Evolutionary conservation across 148 eudicot genomes (phyloP).

Genomic region (Chenopodium quinoa): DNA sequence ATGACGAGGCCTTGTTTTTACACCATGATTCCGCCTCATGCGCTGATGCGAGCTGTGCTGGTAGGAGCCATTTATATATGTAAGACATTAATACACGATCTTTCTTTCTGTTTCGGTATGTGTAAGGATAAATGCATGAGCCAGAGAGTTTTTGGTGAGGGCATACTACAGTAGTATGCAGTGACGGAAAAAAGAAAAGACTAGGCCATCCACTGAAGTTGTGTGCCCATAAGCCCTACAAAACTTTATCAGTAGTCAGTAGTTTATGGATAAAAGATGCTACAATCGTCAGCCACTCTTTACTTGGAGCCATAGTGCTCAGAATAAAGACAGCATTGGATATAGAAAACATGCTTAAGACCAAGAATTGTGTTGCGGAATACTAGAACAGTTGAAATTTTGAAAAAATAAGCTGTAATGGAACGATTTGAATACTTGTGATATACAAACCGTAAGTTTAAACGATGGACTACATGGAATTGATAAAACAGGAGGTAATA

Average conservation of each 20-base stretch:
- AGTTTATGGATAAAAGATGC: constrained; percentile 17
- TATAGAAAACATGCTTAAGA: background rate
- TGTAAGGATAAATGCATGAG: constrained; percentile 11
- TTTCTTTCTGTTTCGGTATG: background rate
- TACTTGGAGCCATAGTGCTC: constrained; percentile 11
- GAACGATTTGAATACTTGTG: constrained; percentile 1
- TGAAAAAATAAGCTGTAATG: background rate
- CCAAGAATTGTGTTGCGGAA: background rate
- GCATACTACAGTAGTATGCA: constrained; percentile 22
- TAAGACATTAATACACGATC: constrained; percentile 1
- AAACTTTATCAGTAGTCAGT: constrained; percentile 12
- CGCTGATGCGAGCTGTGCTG: background rate
- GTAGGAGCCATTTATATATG: constrained; percentile 13
- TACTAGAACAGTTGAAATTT: background rate
- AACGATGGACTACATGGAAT: background rate
- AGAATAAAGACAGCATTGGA: background rate
- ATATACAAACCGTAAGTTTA: background rate
- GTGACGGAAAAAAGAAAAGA: constrained; percentile 1
- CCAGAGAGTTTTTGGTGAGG: constrained; percentile 11
- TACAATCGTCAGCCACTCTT: constrained; percentile 22
- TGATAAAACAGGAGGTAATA: background rate
- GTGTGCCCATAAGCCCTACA: constrained; percentile 21
- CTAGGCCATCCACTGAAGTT: constrained; percentile 13
- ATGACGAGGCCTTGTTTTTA: too few relatives aligned
- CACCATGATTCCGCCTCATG: constrained; percentile 13